phyloP scores from a whole-genome alignment of 768 basidiomycete genomes.

The Nevesoporus exiguus region DNA sequence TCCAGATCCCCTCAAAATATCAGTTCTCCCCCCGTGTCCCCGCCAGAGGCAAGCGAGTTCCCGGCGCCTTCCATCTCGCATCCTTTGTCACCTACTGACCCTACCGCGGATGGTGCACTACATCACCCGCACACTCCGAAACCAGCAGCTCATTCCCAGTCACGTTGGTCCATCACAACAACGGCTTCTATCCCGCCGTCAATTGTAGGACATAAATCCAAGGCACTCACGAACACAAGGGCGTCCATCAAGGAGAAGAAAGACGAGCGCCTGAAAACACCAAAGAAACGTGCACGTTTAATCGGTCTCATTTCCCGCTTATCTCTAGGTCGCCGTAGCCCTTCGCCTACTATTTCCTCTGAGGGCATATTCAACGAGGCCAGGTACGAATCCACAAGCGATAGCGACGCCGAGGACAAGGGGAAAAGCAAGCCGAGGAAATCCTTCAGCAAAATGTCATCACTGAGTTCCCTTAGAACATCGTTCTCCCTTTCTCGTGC shows the following conservation, averaged over 20 bases:
- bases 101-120: not conserved
- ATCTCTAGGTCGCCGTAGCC: slow-evolving; percentile 27
- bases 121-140: slow-evolving; percentile 6
- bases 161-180: slow-evolving; percentile 31
- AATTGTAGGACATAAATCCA: slow-evolving; percentile 5
- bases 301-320: slow-evolving; percentile 31
- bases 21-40: not conserved
- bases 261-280: slow-evolving; percentile 19
- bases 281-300: slow-evolving; percentile 30
- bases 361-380: not conserved
- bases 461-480: slow-evolving; percentile 27
- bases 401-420: slow-evolving; percentile 19
- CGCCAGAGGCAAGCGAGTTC: slow-evolving; percentile 1
- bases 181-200: slow-evolving; percentile 28
- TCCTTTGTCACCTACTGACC: not conserved
- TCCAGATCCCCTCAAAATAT: slow-evolving; percentile 1
- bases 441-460: slow-evolving; percentile 27
- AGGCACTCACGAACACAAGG: slow-evolving; percentile 6
- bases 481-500: slow-evolving; percentile 31
- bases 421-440: slow-evolving; percentile 18
- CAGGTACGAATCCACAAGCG: slow-evolving; percentile 21
- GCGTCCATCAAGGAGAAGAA: slow-evolving; percentile 17
- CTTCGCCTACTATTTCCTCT: slow-evolving; percentile 1
- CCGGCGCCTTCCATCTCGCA: slow-evolving; percentile 5
- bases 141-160: slow-evolving; percentile 11